phyloP scores from a whole-genome alignment of 2,329 filamentous ascomycete genomes.

The Fusarium chaquense region DNA sequence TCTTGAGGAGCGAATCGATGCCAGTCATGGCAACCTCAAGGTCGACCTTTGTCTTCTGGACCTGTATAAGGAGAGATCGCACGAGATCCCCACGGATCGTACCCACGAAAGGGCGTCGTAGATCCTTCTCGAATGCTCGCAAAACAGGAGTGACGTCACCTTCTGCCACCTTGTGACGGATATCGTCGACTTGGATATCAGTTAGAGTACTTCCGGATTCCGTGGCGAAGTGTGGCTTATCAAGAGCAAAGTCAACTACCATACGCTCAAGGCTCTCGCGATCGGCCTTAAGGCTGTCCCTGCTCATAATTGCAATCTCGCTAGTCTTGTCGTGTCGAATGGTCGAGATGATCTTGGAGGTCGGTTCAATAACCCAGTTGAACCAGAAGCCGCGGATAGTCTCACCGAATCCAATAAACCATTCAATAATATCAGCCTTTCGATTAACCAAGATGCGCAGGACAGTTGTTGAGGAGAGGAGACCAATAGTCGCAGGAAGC shows the following conservation, averaged over 20 bases:
- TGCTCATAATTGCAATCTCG: slow-evolving; percentile 97
- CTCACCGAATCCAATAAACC: slow-evolving; percentile 81
- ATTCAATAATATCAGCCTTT: slow-evolving; percentile 80
- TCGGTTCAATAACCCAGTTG: slow-evolving; percentile 94
- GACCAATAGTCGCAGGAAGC: slow-evolving; percentile 77
- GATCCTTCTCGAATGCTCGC: slow-evolving; percentile 89
- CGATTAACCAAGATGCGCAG: slow-evolving; percentile 81
- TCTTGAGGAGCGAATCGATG: slow-evolving; percentile 93
- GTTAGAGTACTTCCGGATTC: slow-evolving; percentile 64
- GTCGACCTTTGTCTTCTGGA: slow-evolving; percentile 99
- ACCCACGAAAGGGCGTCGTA: slow-evolving; percentile 83
- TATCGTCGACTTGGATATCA: slow-evolving; percentile 77
- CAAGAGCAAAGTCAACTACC: slow-evolving; percentile 94
- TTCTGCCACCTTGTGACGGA: slow-evolving; percentile 84
- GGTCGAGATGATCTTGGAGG: slow-evolving; percentile 84
- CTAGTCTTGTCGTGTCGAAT: slow-evolving; percentile 93
- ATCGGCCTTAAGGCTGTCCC: slow-evolving; percentile 89
- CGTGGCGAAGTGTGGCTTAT: slow-evolving; percentile 75
- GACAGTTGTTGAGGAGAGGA: slow-evolving; percentile 89
- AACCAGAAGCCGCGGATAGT: slow-evolving; percentile 92
- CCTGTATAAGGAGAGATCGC: slow-evolving; percentile 90
- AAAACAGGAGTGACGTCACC: slow-evolving; percentile 94
- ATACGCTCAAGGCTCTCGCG: slow-evolving; percentile 93
- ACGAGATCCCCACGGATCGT: slow-evolving; percentile 88
- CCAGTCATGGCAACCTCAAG: slow-evolving; percentile 96